A percentile compares a stretch with the other conserved stretches of the same genome.
phyloP scores from a whole-genome alignment of 208 protist species.

The Trypanosoma platydactyli region DNA sequence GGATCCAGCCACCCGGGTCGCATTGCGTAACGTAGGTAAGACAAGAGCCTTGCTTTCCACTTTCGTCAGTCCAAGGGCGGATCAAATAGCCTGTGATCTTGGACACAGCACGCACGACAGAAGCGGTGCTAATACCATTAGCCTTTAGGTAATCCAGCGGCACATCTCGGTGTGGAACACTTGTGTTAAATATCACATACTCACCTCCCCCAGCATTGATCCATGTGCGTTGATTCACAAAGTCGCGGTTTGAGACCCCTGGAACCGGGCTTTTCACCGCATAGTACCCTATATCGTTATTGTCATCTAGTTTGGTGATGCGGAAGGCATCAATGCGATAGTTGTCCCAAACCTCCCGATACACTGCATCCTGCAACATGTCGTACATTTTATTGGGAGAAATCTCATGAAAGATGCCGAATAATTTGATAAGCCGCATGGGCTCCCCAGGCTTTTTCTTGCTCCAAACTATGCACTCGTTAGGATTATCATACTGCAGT shows the following conservation, averaged over 20 bases:
- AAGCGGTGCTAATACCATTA: conserved; percentile 49
- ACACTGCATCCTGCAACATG: conserved; percentile 84
- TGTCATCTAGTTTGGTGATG: conserved; percentile 57
- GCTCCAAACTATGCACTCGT: conserved; percentile 72
- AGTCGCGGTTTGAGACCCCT: conserved; percentile 80
- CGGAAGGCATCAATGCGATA: conserved; percentile 73
- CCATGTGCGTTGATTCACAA: conserved; percentile 92
- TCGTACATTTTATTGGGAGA: conserved; percentile 66
- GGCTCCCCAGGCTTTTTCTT: conserved; percentile 64
- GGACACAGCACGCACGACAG: conserved; percentile 63
- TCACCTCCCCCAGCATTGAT: conserved; percentile 59
- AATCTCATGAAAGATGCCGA: conserved; percentile 56
- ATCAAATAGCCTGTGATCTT: conserved; percentile 90
- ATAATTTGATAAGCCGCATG: conserved; percentile 84
- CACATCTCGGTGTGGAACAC: conserved; percentile 65
- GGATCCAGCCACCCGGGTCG: conserved; percentile 87
- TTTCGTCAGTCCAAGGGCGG: conserved; percentile 52
- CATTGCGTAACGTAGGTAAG: conserved; percentile 87
- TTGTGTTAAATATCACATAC: conserved; percentile 91
- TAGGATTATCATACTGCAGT: conserved; percentile 43
- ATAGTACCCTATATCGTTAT: conserved; percentile 93
- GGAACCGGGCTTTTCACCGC: conserved; percentile 74
- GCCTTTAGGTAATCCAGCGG: conserved; percentile 49
- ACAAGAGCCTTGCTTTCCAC: conserved; percentile 44
- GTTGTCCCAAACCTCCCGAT: conserved; percentile 75